phyloP scores from a whole-genome alignment of 805 yeast genomes.

The Starmerella vaccinii region DNA sequence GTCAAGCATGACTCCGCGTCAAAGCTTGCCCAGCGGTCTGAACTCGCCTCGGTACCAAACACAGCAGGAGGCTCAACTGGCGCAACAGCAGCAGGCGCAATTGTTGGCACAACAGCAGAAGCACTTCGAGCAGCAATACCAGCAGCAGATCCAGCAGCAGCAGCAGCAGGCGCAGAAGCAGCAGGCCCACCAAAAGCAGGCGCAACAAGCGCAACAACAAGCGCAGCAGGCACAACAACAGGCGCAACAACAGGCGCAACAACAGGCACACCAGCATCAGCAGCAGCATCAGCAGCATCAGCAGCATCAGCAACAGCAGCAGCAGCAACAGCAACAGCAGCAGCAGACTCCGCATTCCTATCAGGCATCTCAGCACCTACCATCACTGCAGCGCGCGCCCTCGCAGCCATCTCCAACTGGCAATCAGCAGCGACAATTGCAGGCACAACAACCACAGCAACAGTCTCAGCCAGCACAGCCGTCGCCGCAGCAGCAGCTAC shows the following conservation, averaged over 20 bases:
- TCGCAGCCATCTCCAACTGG: background rate
- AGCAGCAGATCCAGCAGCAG: slow-evolving; percentile 10
- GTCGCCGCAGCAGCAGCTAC: background rate
- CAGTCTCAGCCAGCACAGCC: slow-evolving; percentile 3
- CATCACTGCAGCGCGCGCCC: slow-evolving; percentile 1
- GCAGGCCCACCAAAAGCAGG: slow-evolving; percentile 2
- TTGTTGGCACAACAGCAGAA: slow-evolving; percentile 1
- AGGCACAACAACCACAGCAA: slow-evolving; percentile 1
- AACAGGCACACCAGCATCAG: background rate
- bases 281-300: background rate
- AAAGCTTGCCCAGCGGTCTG: background rate
- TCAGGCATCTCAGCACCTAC: slow-evolving; percentile 4
- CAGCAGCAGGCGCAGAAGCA: slow-evolving; percentile 15
- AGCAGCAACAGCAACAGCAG: slow-evolving; percentile 12
- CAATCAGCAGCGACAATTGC: slow-evolving; percentile 1
- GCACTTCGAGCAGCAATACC: too few species aligned
- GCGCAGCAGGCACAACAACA: slow-evolving; percentile 7
- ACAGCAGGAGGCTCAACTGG: slow-evolving; percentile 16
- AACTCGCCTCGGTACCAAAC: background rate
- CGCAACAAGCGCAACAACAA: slow-evolving; percentile 6
- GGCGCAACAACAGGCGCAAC: too few species aligned
- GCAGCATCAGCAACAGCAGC: slow-evolving; percentile 10
- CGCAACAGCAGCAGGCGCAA: slow-evolving; percentile 11
- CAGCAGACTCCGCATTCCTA: slow-evolving; percentile 4
- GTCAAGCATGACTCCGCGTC: background rate